Base-by-base conservation (phyloP, 2,329 filamentous ascomycete genomes). In the Eutypa lata region DNA sequence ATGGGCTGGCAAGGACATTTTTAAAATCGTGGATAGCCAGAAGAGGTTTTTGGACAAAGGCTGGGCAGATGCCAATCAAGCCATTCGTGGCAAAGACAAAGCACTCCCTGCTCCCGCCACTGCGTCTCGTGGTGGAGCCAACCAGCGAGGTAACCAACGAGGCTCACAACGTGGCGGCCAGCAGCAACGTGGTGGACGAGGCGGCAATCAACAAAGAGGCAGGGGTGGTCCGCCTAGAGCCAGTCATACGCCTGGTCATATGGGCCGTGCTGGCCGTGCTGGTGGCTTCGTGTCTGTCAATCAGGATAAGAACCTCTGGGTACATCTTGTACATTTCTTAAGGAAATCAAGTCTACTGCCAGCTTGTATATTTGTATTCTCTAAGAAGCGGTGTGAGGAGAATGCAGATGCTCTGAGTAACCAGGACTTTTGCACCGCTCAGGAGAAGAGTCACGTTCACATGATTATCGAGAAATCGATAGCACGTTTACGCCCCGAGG, bases 401-500 rank as follows among this genome's bases (percentile, higher is more conserved):
- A 99, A 97, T 68, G 94, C 94, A 1, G 91, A 97, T 68, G 93
- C 94, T 0, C 78, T 99, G 21, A 93, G 90, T 56, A 97, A 97
- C 65, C 87, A 96, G 60, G 94, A 99, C 66, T 97, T 96, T 66
- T 95, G 89, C 68, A 97, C 89, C 6, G 91, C 92, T 1, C 82
- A 87, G 3, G 94, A 99, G 73, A 97, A 97, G 80, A 99, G 94
- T 63, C 87, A 90, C 45, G 95, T 96, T 53, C 93, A 99, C 68
- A 97, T 97, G 89, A 93, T 91, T 35, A 91, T 99, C 60, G 91
- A 97, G 70, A 95, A 91, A 69, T 97, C 94, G 0, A 84, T 99
- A 53, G 91, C 93, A 26, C 84, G 94, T 49, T 75, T 99, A 50
- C 96, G 95, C 66, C 88, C 88, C 1, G 94, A 97, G 67, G 94